Evolutionary conservation across 768 basidiomycete species (phyloP), one percentile per base, ranked within the genome.

Genomic region (Collybiopsis confluens): DNA sequence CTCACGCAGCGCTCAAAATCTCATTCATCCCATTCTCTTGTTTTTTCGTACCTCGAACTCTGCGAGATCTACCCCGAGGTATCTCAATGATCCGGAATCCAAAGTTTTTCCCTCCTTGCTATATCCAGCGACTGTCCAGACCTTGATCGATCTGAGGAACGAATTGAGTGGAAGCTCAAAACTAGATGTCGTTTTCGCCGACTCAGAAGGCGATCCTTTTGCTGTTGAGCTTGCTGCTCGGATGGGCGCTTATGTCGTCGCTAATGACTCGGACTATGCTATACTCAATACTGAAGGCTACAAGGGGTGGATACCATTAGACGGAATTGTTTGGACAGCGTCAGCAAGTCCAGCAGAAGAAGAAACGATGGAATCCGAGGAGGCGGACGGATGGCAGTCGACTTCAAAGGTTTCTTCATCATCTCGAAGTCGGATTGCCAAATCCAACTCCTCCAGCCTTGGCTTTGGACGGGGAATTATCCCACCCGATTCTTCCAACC

Each of bases 231-330:
- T 93, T 7, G 91, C 91, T 9, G 90, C 82, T 13, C 76, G 80
- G 45, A 67, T 91, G 10, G 75, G 78, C 8, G 91, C 81, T 30
- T 92, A 86, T 59, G 88, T 93, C 43, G 75, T 83, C 0, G 88
- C 86, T 21, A 83, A 76, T 56, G 91, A 93, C 70, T 92, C 90
- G 2, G 91, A 93, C 65, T 93, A 88, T 58, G 82, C 88, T 45
- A 76, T 93, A 50, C 69, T 91, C 49, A 89, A 89, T 60, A 73
- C 83, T 11, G 86, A 86, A 30, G 86, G 82, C 9, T 92, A 92
- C 65, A 73, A 71, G 46, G 91, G 91, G 18, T 93, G 88, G 60
- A 81, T 92, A 41, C 83, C 89, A 0, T 65, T 92, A 54, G 78
- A 85, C 56, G 85, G 88, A 56, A 83, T 92, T 81, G 68, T 82